A percentile compares a stretch with the other conserved stretches of the same genome.
Conservation (phyloP, 202 grass and related monocot genomes). For the Carex arenaria region DNA sequence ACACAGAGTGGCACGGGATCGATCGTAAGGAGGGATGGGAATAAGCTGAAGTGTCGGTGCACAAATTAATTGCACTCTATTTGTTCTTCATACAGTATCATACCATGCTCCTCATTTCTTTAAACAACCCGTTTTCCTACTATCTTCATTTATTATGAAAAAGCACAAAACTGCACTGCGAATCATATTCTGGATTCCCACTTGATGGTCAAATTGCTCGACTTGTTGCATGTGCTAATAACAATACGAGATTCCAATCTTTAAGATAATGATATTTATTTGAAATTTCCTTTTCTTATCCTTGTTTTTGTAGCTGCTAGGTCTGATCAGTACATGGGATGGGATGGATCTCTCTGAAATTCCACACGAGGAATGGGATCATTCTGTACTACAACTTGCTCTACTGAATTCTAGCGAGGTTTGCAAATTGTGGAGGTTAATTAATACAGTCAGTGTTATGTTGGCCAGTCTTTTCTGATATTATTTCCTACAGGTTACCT, state of each 20-base stretch:
- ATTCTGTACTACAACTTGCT: neutral
- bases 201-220: neutral
- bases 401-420: neutral
- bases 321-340: neutral
- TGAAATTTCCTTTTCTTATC: neutral
- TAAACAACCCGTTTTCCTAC: neutral
- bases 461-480: neutral
- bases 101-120: neutral
- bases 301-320: neutral
- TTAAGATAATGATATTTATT: neutral
- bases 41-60: neutral
- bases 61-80: neutral
- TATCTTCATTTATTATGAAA: neutral
- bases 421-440: neutral
- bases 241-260: neutral
- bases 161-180: neutral
- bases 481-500: neutral
- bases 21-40: neutral
- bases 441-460: neutral
- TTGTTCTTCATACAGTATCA: neutral
- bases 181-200: neutral
- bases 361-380: constrained; percentile 1
- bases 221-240: neutral
- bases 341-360: constrained; percentile 2
- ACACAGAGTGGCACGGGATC: neutral